Conservation (phyloP, 257 asterid species). For the Buddleja alternifolia region DNA sequence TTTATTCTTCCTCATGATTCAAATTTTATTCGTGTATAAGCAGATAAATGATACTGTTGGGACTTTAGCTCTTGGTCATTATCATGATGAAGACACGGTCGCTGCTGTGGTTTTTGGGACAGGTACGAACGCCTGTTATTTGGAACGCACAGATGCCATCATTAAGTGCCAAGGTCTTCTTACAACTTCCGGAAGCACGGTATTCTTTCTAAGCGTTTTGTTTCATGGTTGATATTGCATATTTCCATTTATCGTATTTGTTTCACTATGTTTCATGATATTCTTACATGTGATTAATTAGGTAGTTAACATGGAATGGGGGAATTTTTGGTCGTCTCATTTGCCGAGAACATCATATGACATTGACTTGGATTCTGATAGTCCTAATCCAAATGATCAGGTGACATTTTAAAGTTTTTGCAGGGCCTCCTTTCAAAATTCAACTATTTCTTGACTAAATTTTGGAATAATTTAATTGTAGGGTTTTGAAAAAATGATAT, state of each 20-base stretch:
- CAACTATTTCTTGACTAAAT: background rate
- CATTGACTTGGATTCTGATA: conserved; percentile 70
- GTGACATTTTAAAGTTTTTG: conserved; percentile 32
- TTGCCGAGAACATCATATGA: conserved; percentile 85
- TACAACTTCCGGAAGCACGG: conserved; percentile 74
- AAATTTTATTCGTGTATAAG: conserved; percentile 19
- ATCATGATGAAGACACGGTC: conserved; percentile 80
- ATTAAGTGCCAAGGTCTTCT: conserved; percentile 83
- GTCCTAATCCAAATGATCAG: conserved; percentile 87
- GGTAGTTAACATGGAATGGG: conserved; percentile 98
- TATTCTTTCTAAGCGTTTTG: conserved; percentile 32
- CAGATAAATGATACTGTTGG: conserved; percentile 91
- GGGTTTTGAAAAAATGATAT: conserved; percentile 93
- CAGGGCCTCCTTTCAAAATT: too few relatives aligned
- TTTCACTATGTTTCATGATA: background rate
- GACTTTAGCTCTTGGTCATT: conserved; percentile 80
- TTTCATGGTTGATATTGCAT: conserved; percentile 5
- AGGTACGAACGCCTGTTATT: conserved; percentile 90
- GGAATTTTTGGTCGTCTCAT: conserved; percentile 93
- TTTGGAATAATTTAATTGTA: conserved; percentile 35
- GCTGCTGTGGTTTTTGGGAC: conserved; percentile 89
- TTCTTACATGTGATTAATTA: conserved; percentile 35
- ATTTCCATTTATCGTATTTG: background rate
- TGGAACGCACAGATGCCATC: conserved; percentile 87
- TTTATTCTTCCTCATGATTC: background rate